Conservation (phyloP, 169 alveolate species). For the Eimeria acervulina region DNA sequence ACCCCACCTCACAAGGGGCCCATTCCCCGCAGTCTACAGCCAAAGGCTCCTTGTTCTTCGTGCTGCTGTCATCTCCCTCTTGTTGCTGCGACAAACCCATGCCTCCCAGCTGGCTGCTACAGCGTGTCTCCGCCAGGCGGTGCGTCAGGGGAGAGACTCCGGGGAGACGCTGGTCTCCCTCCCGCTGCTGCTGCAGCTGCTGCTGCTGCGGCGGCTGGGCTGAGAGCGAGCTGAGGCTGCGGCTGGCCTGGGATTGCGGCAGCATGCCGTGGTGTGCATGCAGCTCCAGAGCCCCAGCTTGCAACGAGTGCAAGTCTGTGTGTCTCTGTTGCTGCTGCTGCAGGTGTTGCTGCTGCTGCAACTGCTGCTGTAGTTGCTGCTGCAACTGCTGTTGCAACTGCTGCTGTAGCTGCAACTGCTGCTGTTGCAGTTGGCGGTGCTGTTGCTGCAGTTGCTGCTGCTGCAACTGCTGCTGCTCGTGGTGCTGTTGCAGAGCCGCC, state of each 20-base stretch:
- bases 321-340: slow-evolving; percentile 61
- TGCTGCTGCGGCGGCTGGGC: slow-evolving; percentile 13
- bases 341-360: slow-evolving; percentile 23
- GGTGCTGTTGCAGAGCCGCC: slow-evolving; percentile 61
- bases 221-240: background rate
- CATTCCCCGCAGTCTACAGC: slow-evolving; percentile 70
- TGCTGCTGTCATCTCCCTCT: background rate
- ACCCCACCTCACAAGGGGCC: slow-evolving; percentile 54
- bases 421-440: slow-evolving; percentile 72
- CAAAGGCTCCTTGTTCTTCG: slow-evolving; percentile 28
- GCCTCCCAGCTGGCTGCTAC: slow-evolving; percentile 42
- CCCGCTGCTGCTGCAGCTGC: slow-evolving; percentile 61
- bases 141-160: slow-evolving; percentile 47
- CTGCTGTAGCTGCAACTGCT: slow-evolving; percentile 56
- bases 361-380: slow-evolving; percentile 12
- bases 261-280: slow-evolving; percentile 38
- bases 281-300: slow-evolving; percentile 53
- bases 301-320: slow-evolving; percentile 60
- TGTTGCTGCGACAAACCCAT: slow-evolving; percentile 17
- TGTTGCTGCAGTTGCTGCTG: slow-evolving; percentile 69
- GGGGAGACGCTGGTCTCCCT: background rate
- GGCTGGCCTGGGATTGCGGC: slow-evolving; percentile 12
- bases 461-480: slow-evolving; percentile 44
- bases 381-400: slow-evolving; percentile 52
- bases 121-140: slow-evolving; percentile 2